These are phyloP conservation scores for Coemansia pectinata DNA, from an alignment of 192 early-diverging fungal genomes.

Conservation along the genomic window DNA sequence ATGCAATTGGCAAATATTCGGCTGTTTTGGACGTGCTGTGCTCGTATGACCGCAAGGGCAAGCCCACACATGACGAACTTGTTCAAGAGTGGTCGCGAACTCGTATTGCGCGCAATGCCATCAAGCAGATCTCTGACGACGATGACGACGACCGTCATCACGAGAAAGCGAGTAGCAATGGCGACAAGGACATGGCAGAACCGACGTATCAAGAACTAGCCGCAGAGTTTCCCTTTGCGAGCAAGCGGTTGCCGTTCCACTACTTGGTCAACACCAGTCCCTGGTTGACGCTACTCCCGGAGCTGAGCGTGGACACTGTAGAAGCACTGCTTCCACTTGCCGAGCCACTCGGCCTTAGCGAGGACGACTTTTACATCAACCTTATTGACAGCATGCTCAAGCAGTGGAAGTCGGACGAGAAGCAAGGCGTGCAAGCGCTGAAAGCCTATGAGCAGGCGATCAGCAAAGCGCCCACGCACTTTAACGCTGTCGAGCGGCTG, in stretches of 20 bases:
- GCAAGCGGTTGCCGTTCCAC: conserved; percentile 66
- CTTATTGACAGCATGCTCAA: conserved; percentile 60
- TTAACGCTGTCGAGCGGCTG: conserved; percentile 59
- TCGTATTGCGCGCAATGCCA: conserved; percentile 9
- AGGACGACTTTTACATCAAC: conserved; percentile 66
- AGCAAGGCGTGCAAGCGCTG: neutral
- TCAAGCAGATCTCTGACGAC: conserved; percentile 6
- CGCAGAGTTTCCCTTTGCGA: conserved; percentile 35
- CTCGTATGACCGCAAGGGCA: conserved; percentile 52
- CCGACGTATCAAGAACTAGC: conserved; percentile 17
- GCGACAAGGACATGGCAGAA: neutral
- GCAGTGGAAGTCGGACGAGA: conserved; percentile 25
- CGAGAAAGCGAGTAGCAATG: neutral
- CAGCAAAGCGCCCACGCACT: conserved; percentile 36
- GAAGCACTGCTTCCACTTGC: conserved; percentile 60
- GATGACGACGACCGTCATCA: neutral
- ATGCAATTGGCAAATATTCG: conserved; percentile 32
- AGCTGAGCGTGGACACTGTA: conserved; percentile 59
- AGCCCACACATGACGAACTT: conserved; percentile 58
- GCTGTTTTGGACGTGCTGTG: conserved; percentile 59
- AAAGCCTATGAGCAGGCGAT: conserved; percentile 22
- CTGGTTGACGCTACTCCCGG: conserved; percentile 55
- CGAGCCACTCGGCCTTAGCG: conserved; percentile 52
- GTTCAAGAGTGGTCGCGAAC: conserved; percentile 33
- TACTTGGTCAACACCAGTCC: conserved; percentile 50